A percentile compares a stretch with the other conserved stretches of the same genome.
phyloP scores from a whole-genome alignment of 805 yeast species.

The Yarrowia sp. region DNA sequence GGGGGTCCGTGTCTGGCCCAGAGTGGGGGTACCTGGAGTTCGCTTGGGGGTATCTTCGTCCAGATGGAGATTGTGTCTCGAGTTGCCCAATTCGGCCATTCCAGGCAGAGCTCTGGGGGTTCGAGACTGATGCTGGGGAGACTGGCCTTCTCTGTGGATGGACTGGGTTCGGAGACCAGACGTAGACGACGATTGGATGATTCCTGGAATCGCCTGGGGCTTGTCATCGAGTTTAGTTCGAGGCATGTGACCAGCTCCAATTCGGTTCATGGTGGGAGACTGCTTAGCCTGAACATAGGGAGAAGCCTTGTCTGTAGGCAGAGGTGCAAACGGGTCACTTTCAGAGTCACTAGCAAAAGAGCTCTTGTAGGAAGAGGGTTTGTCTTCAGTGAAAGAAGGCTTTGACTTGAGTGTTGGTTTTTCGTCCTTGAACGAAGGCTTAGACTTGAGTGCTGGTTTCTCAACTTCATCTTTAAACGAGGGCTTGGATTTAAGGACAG shows the following conservation, averaged over 20 bases:
- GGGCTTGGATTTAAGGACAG: too few species aligned
- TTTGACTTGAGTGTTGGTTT: too few species aligned
- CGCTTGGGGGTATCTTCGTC: background rate
- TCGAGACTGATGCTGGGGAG: slow-evolving; percentile 25
- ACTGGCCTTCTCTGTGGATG: slow-evolving; percentile 32
- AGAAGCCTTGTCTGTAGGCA: slow-evolving; percentile 28
- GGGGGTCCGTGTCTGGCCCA: background rate
- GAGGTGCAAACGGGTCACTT: slow-evolving; percentile 18
- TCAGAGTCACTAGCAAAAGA: background rate
- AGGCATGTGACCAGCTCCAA: slow-evolving; percentile 29
- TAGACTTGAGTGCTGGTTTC: too few species aligned
- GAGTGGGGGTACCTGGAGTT: too few species aligned
- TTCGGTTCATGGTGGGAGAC: slow-evolving; percentile 24
- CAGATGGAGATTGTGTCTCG: slow-evolving; percentile 18
- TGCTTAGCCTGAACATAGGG: slow-evolving; percentile 7
- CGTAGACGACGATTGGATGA: slow-evolving; percentile 30
- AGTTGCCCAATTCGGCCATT: slow-evolving; percentile 8
- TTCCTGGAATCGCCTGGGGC: slow-evolving; percentile 4
- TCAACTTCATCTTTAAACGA: too few species aligned
- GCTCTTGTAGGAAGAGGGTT: background rate
- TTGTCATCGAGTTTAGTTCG: slow-evolving; percentile 24
- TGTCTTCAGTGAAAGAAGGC: too few species aligned
- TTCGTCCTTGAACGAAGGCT: too few species aligned
- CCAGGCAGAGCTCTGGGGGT: slow-evolving; percentile 33
- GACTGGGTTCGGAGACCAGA: slow-evolving; percentile 24